These are phyloP conservation scores for Scalesia atractyloides DNA, from an alignment of 129 eudicot genomes.

Conservation along the genomic window DNA sequence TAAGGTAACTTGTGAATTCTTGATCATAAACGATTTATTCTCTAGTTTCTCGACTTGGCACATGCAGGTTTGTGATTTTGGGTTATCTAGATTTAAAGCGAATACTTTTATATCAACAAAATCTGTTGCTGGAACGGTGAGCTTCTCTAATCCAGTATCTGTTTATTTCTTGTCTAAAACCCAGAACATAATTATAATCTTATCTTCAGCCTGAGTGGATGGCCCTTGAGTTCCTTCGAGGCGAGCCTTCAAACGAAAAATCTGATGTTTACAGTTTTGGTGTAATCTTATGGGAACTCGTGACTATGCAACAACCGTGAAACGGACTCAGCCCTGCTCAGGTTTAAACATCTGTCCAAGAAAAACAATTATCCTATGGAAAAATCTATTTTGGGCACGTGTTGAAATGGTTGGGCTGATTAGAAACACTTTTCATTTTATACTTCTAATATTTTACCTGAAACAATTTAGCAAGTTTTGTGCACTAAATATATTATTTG, in stretches of 20 bases:
- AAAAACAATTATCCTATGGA: background rate
- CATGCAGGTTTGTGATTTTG: slow-evolving; percentile 82
- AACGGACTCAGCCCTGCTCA: slow-evolving; percentile 89
- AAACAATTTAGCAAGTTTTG: too few species aligned
- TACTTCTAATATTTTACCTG: too few species aligned
- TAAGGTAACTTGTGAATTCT: slow-evolving; percentile 29
- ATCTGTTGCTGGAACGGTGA: slow-evolving; percentile 95
- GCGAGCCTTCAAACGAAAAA: slow-evolving; percentile 91
- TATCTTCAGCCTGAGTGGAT: slow-evolving; percentile 95
- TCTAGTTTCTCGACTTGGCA: too few species aligned
- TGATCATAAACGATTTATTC: too few species aligned
- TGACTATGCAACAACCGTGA: slow-evolving; percentile 97
- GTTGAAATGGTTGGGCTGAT: background rate
- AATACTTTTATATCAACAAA: slow-evolving; percentile 87
- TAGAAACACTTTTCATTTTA: too few species aligned
- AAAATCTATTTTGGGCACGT: background rate
- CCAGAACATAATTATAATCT: too few species aligned
- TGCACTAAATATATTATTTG: too few species aligned
- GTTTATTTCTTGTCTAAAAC: background rate
- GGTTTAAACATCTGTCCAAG: slow-evolving; percentile 35
- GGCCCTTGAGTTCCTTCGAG: slow-evolving; percentile 97
- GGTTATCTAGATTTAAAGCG: slow-evolving; percentile 86
- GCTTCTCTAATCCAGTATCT: slow-evolving; percentile 26
- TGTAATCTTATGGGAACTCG: slow-evolving; percentile 97
- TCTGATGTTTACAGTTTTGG: slow-evolving; percentile 97